Percentiles rank a stretch among this genome's conserved stretches.
phyloP scores from a whole-genome alignment of 2,329 filamentous ascomycete genomes.

The Fusarium sp. region DNA sequence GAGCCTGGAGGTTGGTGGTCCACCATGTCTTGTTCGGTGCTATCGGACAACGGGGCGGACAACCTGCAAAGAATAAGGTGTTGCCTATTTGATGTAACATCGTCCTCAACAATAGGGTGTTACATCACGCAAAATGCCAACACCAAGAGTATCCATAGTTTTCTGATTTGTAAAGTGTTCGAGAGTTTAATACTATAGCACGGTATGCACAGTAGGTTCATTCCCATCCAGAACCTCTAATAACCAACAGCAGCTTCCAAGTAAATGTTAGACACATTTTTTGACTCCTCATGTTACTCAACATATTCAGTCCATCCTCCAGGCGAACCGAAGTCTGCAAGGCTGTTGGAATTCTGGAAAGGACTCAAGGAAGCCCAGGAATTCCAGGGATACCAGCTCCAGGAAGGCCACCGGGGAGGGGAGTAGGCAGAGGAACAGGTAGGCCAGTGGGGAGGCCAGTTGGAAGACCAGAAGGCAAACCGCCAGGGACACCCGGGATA shows the following conservation, averaged over 20 bases:
- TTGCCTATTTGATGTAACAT: too few species aligned
- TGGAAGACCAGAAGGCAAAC: neutral
- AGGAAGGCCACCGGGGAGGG: neutral
- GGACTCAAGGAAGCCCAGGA: neutral
- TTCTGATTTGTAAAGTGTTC: too few species aligned
- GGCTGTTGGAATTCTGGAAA: neutral
- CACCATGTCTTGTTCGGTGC: too few species aligned
- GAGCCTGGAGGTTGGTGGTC: too few species aligned
- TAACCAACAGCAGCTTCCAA: rapidly evolving
- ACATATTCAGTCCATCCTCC: rapidly evolving
- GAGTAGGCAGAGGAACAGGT: neutral
- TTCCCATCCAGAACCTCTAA: rapidly evolving
- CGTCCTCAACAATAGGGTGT: too few species aligned
- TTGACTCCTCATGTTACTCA: rapidly evolving
- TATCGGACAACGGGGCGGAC: too few species aligned
- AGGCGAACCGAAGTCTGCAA: rapidly evolving
- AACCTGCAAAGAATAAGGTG: too few species aligned
- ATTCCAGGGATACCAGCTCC: neutral
- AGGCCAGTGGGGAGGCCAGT: neutral
- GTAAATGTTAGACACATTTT: rapidly evolving
- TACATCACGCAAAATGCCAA: too few species aligned
- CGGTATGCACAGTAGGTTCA: rapidly evolving
- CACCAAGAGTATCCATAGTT: too few species aligned
- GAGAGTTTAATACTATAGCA: too few species aligned
- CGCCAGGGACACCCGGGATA: neutral